Evolutionary conservation across 1,139 yeast species (phyloP).

Genomic region (Candida dubliniensis): DNA sequence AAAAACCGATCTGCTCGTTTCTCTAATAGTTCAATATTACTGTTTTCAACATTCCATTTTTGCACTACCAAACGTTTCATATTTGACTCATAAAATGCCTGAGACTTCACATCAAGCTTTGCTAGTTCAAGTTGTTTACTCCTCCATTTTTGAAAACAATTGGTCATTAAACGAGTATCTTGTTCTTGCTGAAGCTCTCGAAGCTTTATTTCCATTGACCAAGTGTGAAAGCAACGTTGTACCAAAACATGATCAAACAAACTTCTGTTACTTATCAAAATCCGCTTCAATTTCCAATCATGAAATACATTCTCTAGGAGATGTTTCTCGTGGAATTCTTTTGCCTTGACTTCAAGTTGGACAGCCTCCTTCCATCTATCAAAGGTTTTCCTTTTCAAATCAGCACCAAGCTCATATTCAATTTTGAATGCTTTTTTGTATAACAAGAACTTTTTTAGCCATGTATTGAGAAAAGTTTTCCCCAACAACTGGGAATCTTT

Average conservation of each 20-base stretch:
- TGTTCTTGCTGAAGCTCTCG: constrained; percentile 11
- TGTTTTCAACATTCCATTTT: constrained; percentile 1
- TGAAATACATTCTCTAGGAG: constrained; percentile 7
- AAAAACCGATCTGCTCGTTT: not conserved
- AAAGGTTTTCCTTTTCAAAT: constrained; percentile 7
- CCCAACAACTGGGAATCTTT: constrained; percentile 11
- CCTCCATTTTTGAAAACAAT: constrained; percentile 5
- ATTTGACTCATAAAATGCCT: not conserved
- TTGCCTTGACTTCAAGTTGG: constrained; percentile 13
- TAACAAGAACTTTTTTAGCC: constrained; percentile 17
- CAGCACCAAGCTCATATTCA: constrained; percentile 5
- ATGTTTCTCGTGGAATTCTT: constrained; percentile 11
- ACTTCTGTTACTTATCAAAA: not conserved
- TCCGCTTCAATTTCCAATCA: constrained; percentile 18
- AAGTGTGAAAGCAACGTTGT: constrained; percentile 1
- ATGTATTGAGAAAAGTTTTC: constrained; percentile 17
- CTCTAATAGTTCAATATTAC: not conserved
- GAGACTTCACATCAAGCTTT: not conserved
- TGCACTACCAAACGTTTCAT: not conserved
- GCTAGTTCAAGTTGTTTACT: not conserved
- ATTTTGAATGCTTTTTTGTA: constrained; percentile 6
- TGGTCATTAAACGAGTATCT: not conserved
- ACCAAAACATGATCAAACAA: constrained; percentile 4
- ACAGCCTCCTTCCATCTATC: constrained; percentile 18
- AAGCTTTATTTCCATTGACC: constrained; percentile 12